A percentile compares a stretch with the other conserved stretches of the same genome.
Conservation (phyloP, 768 basidiomycete species). For the Naganishia onofrii region DNA sequence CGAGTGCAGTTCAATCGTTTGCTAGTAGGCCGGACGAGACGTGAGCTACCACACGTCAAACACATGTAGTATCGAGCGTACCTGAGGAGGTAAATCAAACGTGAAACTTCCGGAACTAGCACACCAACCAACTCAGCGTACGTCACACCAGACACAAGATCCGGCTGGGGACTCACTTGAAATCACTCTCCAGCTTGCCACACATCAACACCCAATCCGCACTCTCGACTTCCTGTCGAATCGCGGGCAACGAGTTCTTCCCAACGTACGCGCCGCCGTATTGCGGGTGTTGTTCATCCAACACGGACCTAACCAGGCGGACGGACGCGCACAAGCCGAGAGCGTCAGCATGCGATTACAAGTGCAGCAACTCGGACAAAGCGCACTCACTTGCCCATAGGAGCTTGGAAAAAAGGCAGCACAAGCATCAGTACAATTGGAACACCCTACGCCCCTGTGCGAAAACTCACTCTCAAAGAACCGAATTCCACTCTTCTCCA, state of each 20-base stretch:
- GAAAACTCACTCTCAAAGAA: conserved; percentile 48
- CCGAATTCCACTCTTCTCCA: conserved; percentile 45
- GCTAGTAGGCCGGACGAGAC: not conserved
- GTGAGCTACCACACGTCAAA: not conserved
- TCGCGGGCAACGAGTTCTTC: conserved; percentile 44
- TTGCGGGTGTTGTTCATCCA: conserved; percentile 49
- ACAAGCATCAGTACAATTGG: not conserved
- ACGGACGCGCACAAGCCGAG: too few relatives aligned
- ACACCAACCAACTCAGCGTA: not conserved
- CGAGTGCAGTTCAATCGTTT: conserved; percentile 50
- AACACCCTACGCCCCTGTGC: too few relatives aligned
- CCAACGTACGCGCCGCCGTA: conserved; percentile 51
- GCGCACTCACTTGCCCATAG: conserved; percentile 30
- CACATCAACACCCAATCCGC: conserved; percentile 51
- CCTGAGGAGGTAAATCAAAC: conserved; percentile 47
- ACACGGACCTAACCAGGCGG: conserved; percentile 37
- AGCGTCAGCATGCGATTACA: not conserved
- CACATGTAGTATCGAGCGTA: conserved; percentile 12
- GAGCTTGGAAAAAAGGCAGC: conserved; percentile 7
- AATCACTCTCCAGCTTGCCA: conserved; percentile 50
- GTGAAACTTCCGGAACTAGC: conserved; percentile 50
- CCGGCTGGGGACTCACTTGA: conserved; percentile 44
- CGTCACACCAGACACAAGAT: not conserved
- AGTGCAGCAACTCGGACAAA: not conserved
- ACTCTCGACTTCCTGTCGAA: conserved; percentile 47